Base-by-base conservation (phyloP, 257 asterid species). In the Solanum etuberosum region DNA sequence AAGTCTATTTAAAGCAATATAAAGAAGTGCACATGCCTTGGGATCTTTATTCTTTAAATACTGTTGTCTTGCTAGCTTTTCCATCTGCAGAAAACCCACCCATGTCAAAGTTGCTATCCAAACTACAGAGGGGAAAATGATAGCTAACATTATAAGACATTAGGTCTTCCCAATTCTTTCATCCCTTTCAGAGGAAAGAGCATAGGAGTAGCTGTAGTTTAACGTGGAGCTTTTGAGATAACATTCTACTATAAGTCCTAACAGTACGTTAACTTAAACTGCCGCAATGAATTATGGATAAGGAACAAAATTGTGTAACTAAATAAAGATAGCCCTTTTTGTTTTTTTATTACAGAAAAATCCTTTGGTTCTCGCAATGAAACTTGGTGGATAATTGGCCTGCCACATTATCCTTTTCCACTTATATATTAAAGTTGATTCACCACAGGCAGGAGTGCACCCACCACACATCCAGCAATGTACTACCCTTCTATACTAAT, bases 21-120 rank as follows among this genome's bases (percentile, higher is more conserved):
- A 97, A 85, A 97, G 97, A 87, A 97, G 99, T 14, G 97, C 89
- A 90, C 99, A 95, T 81, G 94, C 97, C 94, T 91, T 97, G 63
- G 99, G 99, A 92, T 97, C 99, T 91, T 90, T 97, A 77, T 89
- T 92, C 93, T 92, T 97, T 93, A 97, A 90, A 90, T 93, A 97
- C 84, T 85, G 95, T 87, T 90, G 98, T 89, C 98, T 93, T 71
- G 99, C 99, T 91, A 97, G 91, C 92, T 92, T 93, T 92, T 97
- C 99, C 94, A 97, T 95, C 99, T 97, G 92, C 91, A 90, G 86
- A 70, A 84, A 89, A 82, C 85, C 85, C 67, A 89, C 80, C 90
- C 54, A 82, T 31, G 87, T 86, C 59, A 74, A 87, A 84, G 87
- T 54, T 85, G 67, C 83, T 40, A 68, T 48, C 65, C 67, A 68